Conservation (phyloP, 176 grass and related monocot species). For the Chloris gayana region DNA sequence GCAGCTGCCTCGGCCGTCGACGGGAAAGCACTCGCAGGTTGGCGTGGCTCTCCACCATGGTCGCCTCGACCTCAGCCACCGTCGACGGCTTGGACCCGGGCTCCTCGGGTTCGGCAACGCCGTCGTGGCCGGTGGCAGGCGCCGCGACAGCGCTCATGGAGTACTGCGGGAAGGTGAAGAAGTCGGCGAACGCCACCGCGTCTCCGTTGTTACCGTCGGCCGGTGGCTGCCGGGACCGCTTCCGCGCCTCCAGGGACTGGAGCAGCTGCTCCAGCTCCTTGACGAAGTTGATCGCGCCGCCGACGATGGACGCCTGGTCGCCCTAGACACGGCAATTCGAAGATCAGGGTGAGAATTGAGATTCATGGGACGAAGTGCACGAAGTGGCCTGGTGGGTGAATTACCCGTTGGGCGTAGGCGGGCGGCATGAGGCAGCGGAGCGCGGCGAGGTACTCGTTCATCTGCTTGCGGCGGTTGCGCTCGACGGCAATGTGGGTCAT, state of each 20-base stretch:
- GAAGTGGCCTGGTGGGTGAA: neutral
- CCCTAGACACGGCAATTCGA: conserved; percentile 40
- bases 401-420: conserved; percentile 80
- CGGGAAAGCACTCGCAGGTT: conserved; percentile 65
- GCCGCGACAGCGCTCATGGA: conserved; percentile 21
- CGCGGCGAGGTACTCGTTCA: conserved; percentile 90
- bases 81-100: conserved; percentile 47
- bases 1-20: conserved; percentile 63
- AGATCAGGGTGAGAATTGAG: neutral
- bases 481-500: conserved; percentile 99
- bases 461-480: conserved; percentile 92
- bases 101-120: conserved; percentile 1
- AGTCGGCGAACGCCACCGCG: conserved; percentile 46
- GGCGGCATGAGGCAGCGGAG: conserved; percentile 88
- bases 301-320: conserved; percentile 94
- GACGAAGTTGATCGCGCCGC: conserved; percentile 90
- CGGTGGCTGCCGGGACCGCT: conserved; percentile 11
- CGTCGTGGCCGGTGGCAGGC: neutral
- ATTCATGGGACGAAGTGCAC: neutral
- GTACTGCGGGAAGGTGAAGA: conserved; percentile 89
- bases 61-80: conserved; percentile 81
- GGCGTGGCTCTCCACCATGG: conserved; percentile 79
- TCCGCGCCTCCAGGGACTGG: conserved; percentile 66
- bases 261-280: conserved; percentile 93
- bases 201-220: neutral